Evolutionary conservation across 129 eudicot species (phyloP).

Genomic region (Escallonia rubra): DNA sequence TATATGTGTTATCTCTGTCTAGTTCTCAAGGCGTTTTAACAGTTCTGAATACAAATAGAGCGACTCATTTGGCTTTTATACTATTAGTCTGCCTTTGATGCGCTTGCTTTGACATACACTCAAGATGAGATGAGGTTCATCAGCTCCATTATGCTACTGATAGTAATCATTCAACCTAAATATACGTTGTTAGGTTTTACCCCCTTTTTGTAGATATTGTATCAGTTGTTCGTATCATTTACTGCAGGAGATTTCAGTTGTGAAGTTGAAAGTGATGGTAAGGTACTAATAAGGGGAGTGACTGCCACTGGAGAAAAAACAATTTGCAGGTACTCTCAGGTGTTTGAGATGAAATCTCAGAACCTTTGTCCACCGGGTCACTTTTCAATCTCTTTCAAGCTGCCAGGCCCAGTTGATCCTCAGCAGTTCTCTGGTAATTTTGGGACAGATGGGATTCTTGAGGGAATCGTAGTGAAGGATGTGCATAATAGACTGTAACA

Average conservation of each 20-base stretch:
- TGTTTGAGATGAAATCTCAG: constrained; percentile 82
- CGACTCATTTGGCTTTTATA: no score
- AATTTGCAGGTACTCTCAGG: constrained; percentile 43
- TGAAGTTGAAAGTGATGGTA: constrained; percentile 80
- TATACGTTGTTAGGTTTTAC: no score
- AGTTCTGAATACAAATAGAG: no score
- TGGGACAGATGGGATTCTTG: constrained; percentile 84
- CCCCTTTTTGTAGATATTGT: no score
- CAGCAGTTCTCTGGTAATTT: constrained; percentile 66
- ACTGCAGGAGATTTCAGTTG: constrained; percentile 80
- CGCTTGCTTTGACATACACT: no score
- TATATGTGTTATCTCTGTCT: no score
- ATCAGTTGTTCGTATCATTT: no score
- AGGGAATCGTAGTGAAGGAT: constrained; percentile 73
- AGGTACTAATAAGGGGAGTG: constrained; percentile 71
- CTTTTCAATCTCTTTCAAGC: constrained; percentile 77
- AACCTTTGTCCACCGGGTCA: constrained; percentile 90
- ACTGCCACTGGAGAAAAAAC: constrained; percentile 70
- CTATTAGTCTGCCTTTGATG: no score
- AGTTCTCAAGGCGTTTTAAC: no score
- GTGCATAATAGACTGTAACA: not conserved
- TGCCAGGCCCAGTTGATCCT: constrained; percentile 91
- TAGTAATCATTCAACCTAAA: no score
- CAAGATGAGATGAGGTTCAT: no score
- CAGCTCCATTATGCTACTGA: no score